A percentile compares a stretch with the other conserved stretches of the same genome.
Evolutionary conservation across 2,329 filamentous ascomycete species (phyloP).

Genomic region (Aspergillus calidoustus): DNA sequence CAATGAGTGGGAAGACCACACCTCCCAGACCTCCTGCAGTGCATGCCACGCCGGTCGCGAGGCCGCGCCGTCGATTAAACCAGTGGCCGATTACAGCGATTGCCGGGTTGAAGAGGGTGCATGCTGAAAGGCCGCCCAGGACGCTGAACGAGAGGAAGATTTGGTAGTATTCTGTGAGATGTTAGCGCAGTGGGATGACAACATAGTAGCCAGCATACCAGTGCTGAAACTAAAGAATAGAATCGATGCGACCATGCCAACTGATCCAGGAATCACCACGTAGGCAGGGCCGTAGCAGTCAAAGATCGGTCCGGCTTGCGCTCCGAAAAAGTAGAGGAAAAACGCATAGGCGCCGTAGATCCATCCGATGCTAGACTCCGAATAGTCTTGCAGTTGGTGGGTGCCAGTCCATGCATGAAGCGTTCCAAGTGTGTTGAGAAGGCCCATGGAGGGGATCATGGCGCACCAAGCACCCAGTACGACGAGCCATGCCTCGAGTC

Average conservation of each 20-base stretch:
- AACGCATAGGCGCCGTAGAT: slow-evolving; percentile 48
- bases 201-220: slow-evolving; percentile 15
- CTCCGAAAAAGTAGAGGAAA: slow-evolving; percentile 40
- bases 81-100: slow-evolving; percentile 40
- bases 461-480: slow-evolving; percentile 46
- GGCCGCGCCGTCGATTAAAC: slow-evolving; percentile 37
- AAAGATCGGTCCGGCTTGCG: slow-evolving; percentile 30
- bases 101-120: slow-evolving; percentile 37
- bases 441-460: slow-evolving; percentile 47
- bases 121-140: slow-evolving; percentile 38
- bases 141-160: slow-evolving; percentile 43
- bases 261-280: slow-evolving; percentile 23
- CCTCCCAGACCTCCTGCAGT: slow-evolving; percentile 42
- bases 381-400: slow-evolving; percentile 42
- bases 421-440: slow-evolving; percentile 46
- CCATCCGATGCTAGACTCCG: slow-evolving; percentile 45
- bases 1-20: slow-evolving; percentile 40
- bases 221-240: slow-evolving; percentile 35
- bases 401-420: slow-evolving; percentile 45
- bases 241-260: slow-evolving; percentile 32
- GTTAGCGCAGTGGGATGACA: slow-evolving; percentile 19
- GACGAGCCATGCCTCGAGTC: slow-evolving; percentile 48
- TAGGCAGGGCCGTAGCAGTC: slow-evolving; percentile 22
- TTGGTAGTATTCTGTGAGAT: slow-evolving; percentile 40
- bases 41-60: slow-evolving; percentile 41